Conservation (phyloP, 2,329 filamentous ascomycete genomes). For the Cercospora sojina region DNA sequence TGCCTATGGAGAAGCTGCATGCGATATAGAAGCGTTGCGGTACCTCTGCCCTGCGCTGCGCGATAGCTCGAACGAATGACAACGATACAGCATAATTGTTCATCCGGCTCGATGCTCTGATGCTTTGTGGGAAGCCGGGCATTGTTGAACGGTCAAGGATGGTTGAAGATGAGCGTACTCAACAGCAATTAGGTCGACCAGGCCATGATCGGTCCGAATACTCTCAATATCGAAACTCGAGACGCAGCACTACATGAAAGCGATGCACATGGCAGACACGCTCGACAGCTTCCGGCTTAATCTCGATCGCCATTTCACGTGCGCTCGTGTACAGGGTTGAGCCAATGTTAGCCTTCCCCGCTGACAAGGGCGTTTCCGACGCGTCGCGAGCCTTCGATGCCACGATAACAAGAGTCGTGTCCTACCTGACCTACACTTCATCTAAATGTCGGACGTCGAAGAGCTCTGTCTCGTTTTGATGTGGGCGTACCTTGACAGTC, state of each 20-base stretch:
- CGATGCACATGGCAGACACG: background rate
- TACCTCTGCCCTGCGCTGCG: slow-evolving; percentile 1
- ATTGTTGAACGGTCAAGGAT: background rate
- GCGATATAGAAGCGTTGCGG: slow-evolving; percentile 9
- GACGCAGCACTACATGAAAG: background rate
- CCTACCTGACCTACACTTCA: background rate
- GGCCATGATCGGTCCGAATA: background rate
- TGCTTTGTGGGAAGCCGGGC: background rate
- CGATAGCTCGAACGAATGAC: slow-evolving; percentile 24
- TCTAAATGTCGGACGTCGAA: background rate
- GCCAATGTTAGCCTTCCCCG: background rate
- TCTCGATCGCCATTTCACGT: background rate
- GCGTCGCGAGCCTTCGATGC: background rate
- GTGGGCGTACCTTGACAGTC: background rate
- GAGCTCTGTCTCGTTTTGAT: background rate
- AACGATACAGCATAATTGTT: slow-evolving; percentile 8
- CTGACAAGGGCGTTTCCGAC: background rate
- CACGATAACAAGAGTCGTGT: background rate
- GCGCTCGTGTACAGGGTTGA: background rate
- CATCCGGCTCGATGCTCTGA: background rate
- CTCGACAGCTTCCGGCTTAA: background rate
- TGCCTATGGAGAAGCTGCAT: slow-evolving; percentile 13
- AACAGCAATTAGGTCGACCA: background rate
- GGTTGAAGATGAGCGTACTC: background rate
- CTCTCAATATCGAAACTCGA: background rate